Evolutionary conservation across 2,329 filamentous ascomycete species (phyloP), one percentile per base, ranked within the genome.

Genomic region (Aspergillus sp.): DNA sequence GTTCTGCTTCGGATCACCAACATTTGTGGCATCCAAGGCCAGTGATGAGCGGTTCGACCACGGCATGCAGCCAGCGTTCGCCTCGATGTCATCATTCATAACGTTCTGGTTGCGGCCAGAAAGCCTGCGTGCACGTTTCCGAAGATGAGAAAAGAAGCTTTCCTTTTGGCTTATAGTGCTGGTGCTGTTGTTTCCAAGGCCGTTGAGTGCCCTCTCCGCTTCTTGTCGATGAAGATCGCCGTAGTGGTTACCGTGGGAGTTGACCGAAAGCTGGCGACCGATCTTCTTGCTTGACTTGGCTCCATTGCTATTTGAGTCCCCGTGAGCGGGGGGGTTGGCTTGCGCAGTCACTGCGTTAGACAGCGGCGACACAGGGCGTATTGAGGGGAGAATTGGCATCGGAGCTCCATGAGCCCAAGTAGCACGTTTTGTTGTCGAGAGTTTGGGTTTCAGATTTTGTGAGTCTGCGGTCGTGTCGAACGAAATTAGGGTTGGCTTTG

Each of bases 71-170:
- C 93, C 93, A 52, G 90, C 91, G 70, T 93, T 93, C n/a, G 92
- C 89, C 74, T 98, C 95, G 54, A 96, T 81, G 69, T 98, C 93
- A 66, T 97, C 93, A 44, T 84, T 86, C 8, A 91, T 89, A 17
- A 91, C 90, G 58, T 91, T 88, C 71, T 93, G 90, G 70, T 96
- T 92, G 57, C 93, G 88, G 47, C 95, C 95, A 25, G 95, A 99
- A 60, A 99, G 88, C 65, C 95, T 85, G 66, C 95, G 86, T 27
- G 96, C 95, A 52, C 93, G 88, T 77, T 99, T 99, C 56, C 95
- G 86, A 7, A 99, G 83, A 72, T 99, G 95, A 0, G 95, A 98
- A 77, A 99, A 99, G 81, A 99, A 99, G 75, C 95, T 91, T 74
- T 99, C 95, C 71, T 96, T 96, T 45, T 92, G 90, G 17, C 85